Evolutionary conservation across 2,329 filamentous ascomycete genomes (phyloP).

Genomic region (Monosporascus sp.): DNA sequence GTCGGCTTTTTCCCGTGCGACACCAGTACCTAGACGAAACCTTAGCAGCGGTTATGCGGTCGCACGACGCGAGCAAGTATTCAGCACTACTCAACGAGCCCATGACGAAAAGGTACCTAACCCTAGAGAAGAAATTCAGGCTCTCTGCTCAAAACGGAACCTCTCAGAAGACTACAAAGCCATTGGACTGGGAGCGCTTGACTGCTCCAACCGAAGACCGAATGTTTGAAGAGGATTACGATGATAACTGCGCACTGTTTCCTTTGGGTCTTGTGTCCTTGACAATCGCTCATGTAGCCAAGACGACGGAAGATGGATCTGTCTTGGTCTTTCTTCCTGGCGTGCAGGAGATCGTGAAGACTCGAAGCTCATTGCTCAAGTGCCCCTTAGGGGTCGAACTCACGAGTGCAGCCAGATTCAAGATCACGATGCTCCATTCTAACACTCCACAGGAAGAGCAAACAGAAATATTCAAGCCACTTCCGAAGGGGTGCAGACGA

Average conservation of each 20-base stretch:
- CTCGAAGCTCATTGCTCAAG: conserved; percentile 8
- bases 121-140: not conserved
- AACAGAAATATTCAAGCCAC: conserved; percentile 33
- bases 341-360: conserved; percentile 30
- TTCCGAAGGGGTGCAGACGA: conserved; percentile 36
- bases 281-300: conserved; percentile 40
- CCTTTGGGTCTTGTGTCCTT: conserved; percentile 37
- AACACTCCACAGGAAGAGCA: conserved; percentile 35
- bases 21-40: not conserved
- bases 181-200: too few relatives aligned
- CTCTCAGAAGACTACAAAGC: too few relatives aligned
- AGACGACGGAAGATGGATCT: conserved; percentile 35
- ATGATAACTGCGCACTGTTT: conserved; percentile 13
- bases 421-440: conserved; percentile 42
- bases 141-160: not conserved
- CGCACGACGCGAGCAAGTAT: too few relatives aligned
- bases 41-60: not conserved
- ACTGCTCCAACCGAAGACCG: too few relatives aligned
- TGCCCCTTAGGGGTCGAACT: conserved; percentile 36
- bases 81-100: too few relatives aligned
- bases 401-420: conserved; percentile 31
- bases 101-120: too few relatives aligned
- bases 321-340: conserved; percentile 46
- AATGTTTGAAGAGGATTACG: not conserved
- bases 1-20: conserved; percentile 3